phyloP scores from a whole-genome alignment of 257 asterid genomes.

The Jaltomata sinuosa region DNA sequence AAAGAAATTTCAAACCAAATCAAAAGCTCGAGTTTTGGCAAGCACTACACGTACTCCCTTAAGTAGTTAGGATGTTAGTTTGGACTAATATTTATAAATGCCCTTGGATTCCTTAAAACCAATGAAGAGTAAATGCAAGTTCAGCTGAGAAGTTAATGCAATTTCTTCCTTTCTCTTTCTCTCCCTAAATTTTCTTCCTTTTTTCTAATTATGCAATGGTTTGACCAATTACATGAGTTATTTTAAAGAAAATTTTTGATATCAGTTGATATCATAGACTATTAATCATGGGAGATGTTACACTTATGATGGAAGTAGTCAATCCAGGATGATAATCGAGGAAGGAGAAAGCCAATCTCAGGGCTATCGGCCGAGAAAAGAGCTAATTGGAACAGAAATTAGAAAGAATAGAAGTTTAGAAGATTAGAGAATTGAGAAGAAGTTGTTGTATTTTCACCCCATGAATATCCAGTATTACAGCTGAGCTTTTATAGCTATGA shows the following conservation, averaged over 20 bases:
- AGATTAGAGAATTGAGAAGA: too few species aligned
- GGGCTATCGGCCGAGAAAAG: too few species aligned
- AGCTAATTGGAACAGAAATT: too few species aligned
- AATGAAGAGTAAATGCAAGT: background rate
- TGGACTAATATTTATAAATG: background rate
- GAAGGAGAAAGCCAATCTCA: too few species aligned
- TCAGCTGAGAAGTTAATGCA: background rate
- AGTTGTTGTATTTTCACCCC: too few species aligned
- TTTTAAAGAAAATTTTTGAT: background rate
- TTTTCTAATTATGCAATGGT: background rate
- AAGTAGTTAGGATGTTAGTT: background rate
- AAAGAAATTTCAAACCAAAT: too few species aligned
- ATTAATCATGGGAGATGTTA: too few species aligned
- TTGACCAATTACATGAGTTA: background rate
- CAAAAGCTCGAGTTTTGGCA: background rate
- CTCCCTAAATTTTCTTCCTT: background rate
- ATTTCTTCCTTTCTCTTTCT: background rate
- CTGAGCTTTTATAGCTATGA: too few species aligned
- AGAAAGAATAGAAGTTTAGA: too few species aligned
- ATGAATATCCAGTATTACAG: too few species aligned
- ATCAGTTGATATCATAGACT: background rate
- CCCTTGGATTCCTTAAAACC: background rate
- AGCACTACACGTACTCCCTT: background rate
- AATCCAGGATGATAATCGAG: too few species aligned
- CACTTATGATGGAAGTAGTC: too few species aligned